Evolutionary conservation across 495 filamentous ascomycete genomes (phyloP).

Genomic region (Penicillium goetzii): DNA sequence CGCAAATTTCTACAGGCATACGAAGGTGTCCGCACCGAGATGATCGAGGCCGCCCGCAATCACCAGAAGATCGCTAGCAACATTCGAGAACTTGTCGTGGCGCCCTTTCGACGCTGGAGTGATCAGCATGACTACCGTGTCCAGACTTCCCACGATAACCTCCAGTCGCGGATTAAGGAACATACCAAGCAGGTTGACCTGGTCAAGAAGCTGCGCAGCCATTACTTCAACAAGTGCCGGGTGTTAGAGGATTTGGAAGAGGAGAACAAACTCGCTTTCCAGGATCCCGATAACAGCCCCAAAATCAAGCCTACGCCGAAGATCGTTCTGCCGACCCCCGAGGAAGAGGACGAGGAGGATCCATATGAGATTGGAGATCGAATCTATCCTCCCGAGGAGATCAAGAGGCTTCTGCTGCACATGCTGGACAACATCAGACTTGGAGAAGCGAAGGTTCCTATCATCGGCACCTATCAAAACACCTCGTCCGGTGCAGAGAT

Average conservation of each 20-base stretch:
- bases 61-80: constrained; percentile 95
- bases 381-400: constrained; percentile 76
- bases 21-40: constrained; percentile 91
- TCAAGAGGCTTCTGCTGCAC: constrained; percentile 86
- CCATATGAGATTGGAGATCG: constrained; percentile 90
- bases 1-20: constrained; percentile 67
- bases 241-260: constrained; percentile 95
- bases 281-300: constrained; percentile 71
- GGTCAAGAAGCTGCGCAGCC: constrained; percentile 88
- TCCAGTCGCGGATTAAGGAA: constrained; percentile 84
- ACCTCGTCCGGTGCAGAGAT: constrained; percentile 89
- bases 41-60: constrained; percentile 86
- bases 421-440: constrained; percentile 86
- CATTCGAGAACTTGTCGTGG: constrained; percentile 92
- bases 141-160: constrained; percentile 89
- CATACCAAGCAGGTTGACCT: constrained; percentile 89
- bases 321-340: constrained; percentile 59
- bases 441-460: constrained; percentile 90
- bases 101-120: constrained; percentile 93
- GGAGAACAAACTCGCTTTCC: constrained; percentile 97
- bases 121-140: constrained; percentile 90
- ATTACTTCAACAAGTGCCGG: constrained; percentile 98
- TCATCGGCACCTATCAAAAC: constrained; percentile 92
- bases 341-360: constrained; percentile 67
- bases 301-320: constrained; percentile 57